Evolutionary conservation across 2,329 filamentous ascomycete genomes (phyloP), one percentile per base, ranked within the genome.

Genomic region (Apiospora sp.): DNA sequence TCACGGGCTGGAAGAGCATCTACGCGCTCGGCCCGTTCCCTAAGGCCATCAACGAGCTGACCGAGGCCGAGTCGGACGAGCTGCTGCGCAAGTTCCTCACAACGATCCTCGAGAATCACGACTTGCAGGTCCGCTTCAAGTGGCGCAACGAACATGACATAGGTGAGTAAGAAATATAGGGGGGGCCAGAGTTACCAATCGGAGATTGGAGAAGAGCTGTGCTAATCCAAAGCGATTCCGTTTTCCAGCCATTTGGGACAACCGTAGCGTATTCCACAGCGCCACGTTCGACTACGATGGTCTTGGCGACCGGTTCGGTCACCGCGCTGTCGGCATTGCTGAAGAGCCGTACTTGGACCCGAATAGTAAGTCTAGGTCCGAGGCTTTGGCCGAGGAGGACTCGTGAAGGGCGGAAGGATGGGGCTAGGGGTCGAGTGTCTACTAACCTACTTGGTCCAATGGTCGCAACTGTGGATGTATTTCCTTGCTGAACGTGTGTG

Each of bases 1-100:
- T 91, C 0, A 90, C 89, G 0, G 90, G 89, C 0, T 91, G 90
- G 89, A 91, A 86, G 76, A 82, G 81, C 0, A 77, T 86, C 41
- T 86, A 83, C 70, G 81, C 84, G 0, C 78, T 87, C 12, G 85
- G 85, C 1, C 81, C 80, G 3, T 83, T 86, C 70, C 82, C 84
- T 12, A 80, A 78, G 34, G 78, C 82, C 24, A 84, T 87, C 75
- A 86, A 87, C 71, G 85, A 83, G 12, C 67, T 87, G 41, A 84
- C 82, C 0, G 75, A 78, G 1, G 80, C 84, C 1, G 86, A 87
- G 77, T 86, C 83, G 54, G 76, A 80, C 22, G 80, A 83, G 27
- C 77, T 87, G 19, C 77, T 87, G 10, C 76, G 80, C n/a, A 84
- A 81, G 75, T 84, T 87, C 48, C 77, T 83, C 27, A 78, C 81